Percentiles rank a stretch among this genome's conserved stretches.
Conservation (phyloP, 192 early-diverging fungal genomes). For the Coemansia sp. region DNA sequence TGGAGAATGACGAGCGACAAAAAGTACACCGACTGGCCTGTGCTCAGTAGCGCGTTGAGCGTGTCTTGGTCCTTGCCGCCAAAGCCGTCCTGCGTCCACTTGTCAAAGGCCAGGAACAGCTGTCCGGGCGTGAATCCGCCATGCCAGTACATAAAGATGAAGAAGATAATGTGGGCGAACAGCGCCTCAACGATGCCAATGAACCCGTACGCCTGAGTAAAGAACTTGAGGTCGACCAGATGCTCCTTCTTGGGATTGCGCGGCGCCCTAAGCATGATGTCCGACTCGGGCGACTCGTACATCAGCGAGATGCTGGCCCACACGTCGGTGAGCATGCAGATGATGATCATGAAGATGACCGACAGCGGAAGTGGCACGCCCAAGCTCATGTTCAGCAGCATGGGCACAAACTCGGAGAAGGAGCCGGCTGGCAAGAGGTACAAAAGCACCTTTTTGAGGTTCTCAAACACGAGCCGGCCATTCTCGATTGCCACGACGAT, state of each 20-base stretch:
- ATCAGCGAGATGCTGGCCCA: constrained; percentile 66
- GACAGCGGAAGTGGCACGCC: constrained; percentile 73
- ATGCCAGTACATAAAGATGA: constrained; percentile 60
- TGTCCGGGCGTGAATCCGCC: constrained; percentile 55
- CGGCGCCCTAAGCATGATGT: constrained; percentile 67
- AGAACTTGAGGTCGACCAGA: constrained; percentile 62
- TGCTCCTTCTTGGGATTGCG: constrained; percentile 68
- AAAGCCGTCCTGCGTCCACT: constrained; percentile 54
- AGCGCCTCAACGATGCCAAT: constrained; percentile 66
- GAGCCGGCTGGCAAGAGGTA: constrained; percentile 75
- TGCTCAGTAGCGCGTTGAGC: constrained; percentile 48
- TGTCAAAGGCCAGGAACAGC: constrained; percentile 53
- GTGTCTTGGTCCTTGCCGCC: constrained; percentile 28
- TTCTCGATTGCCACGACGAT: constrained; percentile 67
- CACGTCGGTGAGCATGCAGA: constrained; percentile 63
- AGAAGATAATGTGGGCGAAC: constrained; percentile 69
- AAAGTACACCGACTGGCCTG: constrained; percentile 66
- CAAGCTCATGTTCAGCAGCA: constrained; percentile 71
- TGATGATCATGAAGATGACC: constrained; percentile 68
- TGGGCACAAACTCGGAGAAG: constrained; percentile 71
- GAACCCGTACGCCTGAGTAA: constrained; percentile 71
- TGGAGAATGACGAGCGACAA: constrained; percentile 49
- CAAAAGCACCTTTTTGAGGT: constrained; percentile 77
- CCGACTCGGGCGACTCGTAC: constrained; percentile 68
- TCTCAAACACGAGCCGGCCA: constrained; percentile 80